These are phyloP conservation scores for Dioszegia crocea DNA, from an alignment of 768 basidiomycete genomes.

Conservation along the genomic window DNA sequence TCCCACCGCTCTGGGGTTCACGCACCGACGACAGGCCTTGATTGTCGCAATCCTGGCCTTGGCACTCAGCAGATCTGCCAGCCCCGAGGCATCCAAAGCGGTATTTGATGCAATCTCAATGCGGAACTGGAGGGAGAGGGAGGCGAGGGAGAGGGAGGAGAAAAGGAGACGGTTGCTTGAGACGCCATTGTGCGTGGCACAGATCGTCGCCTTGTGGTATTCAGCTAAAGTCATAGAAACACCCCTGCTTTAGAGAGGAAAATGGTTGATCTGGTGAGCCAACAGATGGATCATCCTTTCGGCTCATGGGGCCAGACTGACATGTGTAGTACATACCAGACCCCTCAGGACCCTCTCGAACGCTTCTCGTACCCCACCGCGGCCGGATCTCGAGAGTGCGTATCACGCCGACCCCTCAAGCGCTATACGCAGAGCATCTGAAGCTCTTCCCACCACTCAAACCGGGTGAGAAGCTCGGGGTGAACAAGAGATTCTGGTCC, in stretches of 20 bases:
- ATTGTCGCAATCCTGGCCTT: constrained; percentile 24
- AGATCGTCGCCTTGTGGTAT: background rate
- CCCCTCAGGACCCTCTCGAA: constrained; percentile 58
- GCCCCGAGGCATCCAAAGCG: background rate
- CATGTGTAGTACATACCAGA: constrained; percentile 62
- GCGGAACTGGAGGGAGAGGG: constrained; percentile 28
- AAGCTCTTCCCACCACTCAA: constrained; percentile 62
- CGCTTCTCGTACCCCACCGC: constrained; percentile 64
- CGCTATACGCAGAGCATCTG: constrained; percentile 57
- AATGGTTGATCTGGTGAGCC: constrained; percentile 47
- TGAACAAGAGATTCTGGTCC: constrained; percentile 64
- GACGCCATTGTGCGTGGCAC: constrained; percentile 49
- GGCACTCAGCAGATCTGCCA: constrained; percentile 22
- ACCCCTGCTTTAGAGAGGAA: constrained; percentile 50
- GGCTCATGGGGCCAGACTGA: constrained; percentile 25
- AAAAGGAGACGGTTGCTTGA: constrained; percentile 47
- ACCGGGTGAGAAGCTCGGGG: constrained; percentile 55
- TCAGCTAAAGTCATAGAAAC: constrained; percentile 30
- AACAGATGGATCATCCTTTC: background rate
- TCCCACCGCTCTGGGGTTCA: background rate
- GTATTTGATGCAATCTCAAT: constrained; percentile 12
- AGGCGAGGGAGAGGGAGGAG: constrained; percentile 23
- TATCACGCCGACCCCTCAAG: constrained; percentile 56
- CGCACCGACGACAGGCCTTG: constrained; percentile 12
- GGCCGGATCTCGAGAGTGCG: constrained; percentile 61